Percentiles rank a stretch among this genome's conserved stretches.
These are phyloP conservation scores for Mangifera indica DNA, from an alignment of 345 rosid genomes.

Conservation along the genomic window DNA sequence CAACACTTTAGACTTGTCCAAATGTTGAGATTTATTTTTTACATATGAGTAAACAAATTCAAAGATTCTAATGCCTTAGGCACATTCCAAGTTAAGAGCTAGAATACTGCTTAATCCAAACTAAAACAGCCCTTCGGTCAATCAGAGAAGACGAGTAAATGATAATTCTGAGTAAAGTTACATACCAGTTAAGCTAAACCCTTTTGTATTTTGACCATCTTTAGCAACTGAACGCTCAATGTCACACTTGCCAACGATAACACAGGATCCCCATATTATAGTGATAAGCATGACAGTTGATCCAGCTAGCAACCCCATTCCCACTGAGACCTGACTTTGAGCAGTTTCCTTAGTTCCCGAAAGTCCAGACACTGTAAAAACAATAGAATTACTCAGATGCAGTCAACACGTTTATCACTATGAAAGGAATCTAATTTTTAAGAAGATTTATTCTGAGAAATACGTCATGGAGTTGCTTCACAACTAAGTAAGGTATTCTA, in stretches of 20 bases:
- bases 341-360: slow-evolving; percentile 68
- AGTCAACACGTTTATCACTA: neutral
- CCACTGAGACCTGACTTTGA: slow-evolving; percentile 84
- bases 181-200: slow-evolving; percentile 54
- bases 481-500: neutral
- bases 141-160: neutral
- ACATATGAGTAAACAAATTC: neutral
- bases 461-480: too few species aligned
- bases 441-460: neutral
- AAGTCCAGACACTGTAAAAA: slow-evolving; percentile 71
- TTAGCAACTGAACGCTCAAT: slow-evolving; percentile 42
- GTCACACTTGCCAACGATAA: slow-evolving; percentile 73
- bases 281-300: slow-evolving; percentile 89
- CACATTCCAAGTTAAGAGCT: neutral
- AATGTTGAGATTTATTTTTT: neutral
- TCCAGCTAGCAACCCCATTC: slow-evolving; percentile 90
- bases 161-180: neutral
- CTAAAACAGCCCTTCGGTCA: neutral
- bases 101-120: neutral
- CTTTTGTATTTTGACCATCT: slow-evolving; percentile 51
- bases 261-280: slow-evolving; percentile 80
- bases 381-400: neutral
- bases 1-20: neutral
- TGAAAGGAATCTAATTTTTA: neutral
- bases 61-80: neutral